These are phyloP conservation scores for Achlya hypogyna DNA, from an alignment of 352 stramenopile species.

Conservation along the genomic window DNA sequence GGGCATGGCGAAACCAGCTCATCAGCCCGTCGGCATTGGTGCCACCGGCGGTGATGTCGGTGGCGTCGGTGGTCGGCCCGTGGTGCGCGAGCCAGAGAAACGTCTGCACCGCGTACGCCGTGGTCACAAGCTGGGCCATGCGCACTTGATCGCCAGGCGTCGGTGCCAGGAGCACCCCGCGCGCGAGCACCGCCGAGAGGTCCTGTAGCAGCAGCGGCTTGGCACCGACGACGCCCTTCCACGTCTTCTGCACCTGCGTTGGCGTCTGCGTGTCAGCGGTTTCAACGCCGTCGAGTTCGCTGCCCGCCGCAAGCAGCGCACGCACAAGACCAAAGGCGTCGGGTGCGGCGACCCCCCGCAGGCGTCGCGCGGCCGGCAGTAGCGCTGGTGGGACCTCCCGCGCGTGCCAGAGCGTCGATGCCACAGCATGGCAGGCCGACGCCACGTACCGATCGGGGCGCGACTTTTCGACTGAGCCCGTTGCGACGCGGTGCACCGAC, in stretches of 20 bases:
- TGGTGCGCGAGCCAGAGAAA: slow-evolving; percentile 50
- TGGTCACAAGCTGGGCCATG: slow-evolving; percentile 48
- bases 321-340: not conserved
- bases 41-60: not conserved
- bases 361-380: not conserved
- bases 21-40: not conserved
- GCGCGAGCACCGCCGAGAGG: slow-evolving; percentile 62
- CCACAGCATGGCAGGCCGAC: slow-evolving; percentile 65
- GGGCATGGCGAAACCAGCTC: not conserved
- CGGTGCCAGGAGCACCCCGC: slow-evolving; percentile 51
- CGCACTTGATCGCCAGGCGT: slow-evolving; percentile 48
- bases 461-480: slow-evolving; percentile 72
- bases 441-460: slow-evolving; percentile 68
- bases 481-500: slow-evolving; percentile 76
- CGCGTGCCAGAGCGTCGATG: slow-evolving; percentile 70
- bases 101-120: slow-evolving; percentile 64
- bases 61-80: not conserved
- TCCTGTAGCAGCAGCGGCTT: slow-evolving; percentile 69
- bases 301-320: not conserved
- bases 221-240: slow-evolving; percentile 17
- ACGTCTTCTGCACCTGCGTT: slow-evolving; percentile 32
- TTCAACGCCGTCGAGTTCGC: not conserved
- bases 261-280: slow-evolving; percentile 52
- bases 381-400: slow-evolving; percentile 8
- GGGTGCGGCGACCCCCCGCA: not conserved